These are phyloP conservation scores for Aspergillus oerlinghausenensis DNA, from an alignment of 2,329 filamentous ascomycete genomes.

Conservation along the genomic window DNA sequence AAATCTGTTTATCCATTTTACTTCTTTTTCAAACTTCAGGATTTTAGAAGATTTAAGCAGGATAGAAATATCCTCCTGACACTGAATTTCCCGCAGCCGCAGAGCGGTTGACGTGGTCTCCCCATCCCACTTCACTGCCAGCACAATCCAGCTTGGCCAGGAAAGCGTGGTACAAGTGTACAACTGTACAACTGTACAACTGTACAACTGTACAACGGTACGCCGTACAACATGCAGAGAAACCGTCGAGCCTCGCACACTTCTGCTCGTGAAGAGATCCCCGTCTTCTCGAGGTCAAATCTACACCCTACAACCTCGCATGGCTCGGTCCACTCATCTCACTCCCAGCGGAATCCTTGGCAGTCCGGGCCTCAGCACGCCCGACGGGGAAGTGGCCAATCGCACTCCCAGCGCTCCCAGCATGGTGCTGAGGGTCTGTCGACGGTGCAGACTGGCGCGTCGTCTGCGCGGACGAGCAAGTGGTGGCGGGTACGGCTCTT, in stretches of 20 bases:
- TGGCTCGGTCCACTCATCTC: conserved; percentile 1
- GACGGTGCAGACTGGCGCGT: conserved; percentile 6
- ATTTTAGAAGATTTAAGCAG: neutral
- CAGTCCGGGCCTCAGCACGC: conserved; percentile 10
- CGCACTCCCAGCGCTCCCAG: neutral
- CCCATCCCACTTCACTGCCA: neutral
- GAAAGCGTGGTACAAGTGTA: neutral
- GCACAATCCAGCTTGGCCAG: too few species aligned
- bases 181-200: neutral
- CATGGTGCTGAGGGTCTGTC: neutral
- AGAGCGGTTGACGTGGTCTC: neutral
- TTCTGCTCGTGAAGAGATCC: conserved; percentile 17
- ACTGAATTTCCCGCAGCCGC: neutral
- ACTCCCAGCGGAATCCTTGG: conserved; percentile 24
- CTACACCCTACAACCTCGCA: conserved; percentile 20
- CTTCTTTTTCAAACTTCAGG: neutral
- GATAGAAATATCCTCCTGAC: neutral
- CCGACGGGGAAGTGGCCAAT: neutral
- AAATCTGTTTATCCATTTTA: neutral
- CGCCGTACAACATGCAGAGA: neutral
- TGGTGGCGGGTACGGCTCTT: conserved; percentile 78
- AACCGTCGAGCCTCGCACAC: conserved; percentile 7
- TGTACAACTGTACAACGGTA: neutral
- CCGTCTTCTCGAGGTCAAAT: conserved; percentile 21
- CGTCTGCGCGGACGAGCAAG: conserved; percentile 17